Evolutionary conservation across 2,329 filamentous ascomycete genomes (phyloP).

Genomic region (Paraphoma chrysanthemicola): DNA sequence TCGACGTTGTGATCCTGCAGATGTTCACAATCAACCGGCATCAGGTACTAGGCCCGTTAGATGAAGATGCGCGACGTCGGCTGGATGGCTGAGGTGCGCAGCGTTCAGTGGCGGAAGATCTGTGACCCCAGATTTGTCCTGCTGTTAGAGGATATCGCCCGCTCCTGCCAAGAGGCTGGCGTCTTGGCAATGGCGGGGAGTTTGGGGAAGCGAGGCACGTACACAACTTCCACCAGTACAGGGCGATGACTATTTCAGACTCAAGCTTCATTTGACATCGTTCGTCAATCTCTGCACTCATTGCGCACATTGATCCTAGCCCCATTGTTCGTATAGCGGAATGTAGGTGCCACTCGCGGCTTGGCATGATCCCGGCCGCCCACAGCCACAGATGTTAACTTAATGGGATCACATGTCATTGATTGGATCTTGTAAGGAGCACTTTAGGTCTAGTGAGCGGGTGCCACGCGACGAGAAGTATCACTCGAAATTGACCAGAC

Average conservation of each 20-base stretch:
- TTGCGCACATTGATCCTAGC: background rate
- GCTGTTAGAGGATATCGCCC: background rate
- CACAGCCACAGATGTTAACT: background rate
- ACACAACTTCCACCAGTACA: background rate
- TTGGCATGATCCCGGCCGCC: background rate
- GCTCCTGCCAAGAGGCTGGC: background rate
- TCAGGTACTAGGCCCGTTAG: background rate
- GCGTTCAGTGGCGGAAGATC: slow-evolving; percentile 9
- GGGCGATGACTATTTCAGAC: background rate
- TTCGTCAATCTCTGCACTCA: background rate
- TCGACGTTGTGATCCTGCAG: slow-evolving; percentile 2
- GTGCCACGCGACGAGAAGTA: no score
- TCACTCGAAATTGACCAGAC: no score
- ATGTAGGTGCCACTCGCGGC: background rate
- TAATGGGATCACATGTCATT: background rate
- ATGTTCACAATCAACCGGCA: background rate
- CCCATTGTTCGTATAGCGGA: background rate
- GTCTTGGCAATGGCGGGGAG: slow-evolving; percentile 1
- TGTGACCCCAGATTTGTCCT: slow-evolving; percentile 1
- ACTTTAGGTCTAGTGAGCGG: no score
- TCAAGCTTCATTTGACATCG: background rate
- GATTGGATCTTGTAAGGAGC: no score
- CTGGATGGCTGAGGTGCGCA: background rate
- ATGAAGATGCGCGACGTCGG: slow-evolving; percentile 1
- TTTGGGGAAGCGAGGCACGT: background rate